A percentile compares a stretch with the other conserved stretches of the same genome.
These are phyloP conservation scores for Podila verticillata DNA, from an alignment of 192 early-diverging fungal genomes.

Conservation along the genomic window DNA sequence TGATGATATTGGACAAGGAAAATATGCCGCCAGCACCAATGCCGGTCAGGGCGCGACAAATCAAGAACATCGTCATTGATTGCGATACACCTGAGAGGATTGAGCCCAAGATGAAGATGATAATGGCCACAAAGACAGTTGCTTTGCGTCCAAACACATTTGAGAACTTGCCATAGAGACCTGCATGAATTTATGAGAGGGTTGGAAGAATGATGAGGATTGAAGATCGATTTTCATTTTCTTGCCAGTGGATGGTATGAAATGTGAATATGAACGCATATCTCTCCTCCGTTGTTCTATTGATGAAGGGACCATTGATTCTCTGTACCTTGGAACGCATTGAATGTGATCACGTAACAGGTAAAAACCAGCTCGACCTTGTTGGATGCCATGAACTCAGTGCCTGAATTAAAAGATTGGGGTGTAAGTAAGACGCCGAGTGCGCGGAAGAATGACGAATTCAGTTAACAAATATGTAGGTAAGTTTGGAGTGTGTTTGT, in stretches of 20 bases:
- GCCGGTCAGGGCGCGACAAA: constrained; percentile 42
- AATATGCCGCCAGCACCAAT: constrained; percentile 74
- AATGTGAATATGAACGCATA: background rate
- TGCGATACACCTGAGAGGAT: constrained; percentile 38
- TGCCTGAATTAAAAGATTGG: constrained; percentile 5
- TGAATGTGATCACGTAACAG: constrained; percentile 46
- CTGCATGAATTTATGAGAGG: constrained; percentile 4
- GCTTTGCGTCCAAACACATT: constrained; percentile 55
- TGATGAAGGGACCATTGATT: too few species aligned
- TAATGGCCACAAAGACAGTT: constrained; percentile 33
- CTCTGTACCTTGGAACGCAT: constrained; percentile 42
- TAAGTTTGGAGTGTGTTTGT: background rate
- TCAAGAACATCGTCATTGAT: constrained; percentile 49
- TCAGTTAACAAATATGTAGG: background rate
- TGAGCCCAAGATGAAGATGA: constrained; percentile 33
- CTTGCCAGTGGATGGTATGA: background rate
- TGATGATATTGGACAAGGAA: constrained; percentile 78
- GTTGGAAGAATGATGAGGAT: background rate
- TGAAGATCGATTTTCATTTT: background rate
- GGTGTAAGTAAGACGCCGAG: background rate
- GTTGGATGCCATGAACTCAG: constrained; percentile 37
- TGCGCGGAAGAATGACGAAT: too few species aligned
- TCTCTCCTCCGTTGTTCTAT: too few species aligned
- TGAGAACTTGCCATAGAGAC: constrained; percentile 53
- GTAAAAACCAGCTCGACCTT: constrained; percentile 48